Base-by-base conservation (phyloP, 106 monocot species). In the Posidonia australis region DNA sequence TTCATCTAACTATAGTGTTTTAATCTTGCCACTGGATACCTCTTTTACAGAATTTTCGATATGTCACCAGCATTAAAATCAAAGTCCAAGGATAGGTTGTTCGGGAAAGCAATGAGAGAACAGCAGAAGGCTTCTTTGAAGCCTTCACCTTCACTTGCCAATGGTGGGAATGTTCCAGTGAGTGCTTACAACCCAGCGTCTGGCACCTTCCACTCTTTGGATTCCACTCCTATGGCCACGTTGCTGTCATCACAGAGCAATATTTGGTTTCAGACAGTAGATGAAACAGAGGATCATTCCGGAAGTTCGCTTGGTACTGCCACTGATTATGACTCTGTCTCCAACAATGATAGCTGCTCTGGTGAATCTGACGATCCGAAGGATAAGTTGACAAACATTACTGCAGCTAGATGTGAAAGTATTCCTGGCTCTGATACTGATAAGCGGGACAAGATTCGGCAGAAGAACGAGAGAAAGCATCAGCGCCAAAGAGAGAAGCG, bases 401-500 rank as follows among this genome's bases (percentile, higher is more conserved):
- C 44, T 46, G 30, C 68, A 4, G 20, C 64, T 28, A 76, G 64
- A 7, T 18, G 44, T 17, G 88, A 82, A 14, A 51, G 82, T 17
- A 70, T 90, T 44, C 84, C 86, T 7, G 86, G 88, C 13, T 80
- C 77, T 63, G 85, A 94, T 43, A 67, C 19, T 46, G 94, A 96
- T 45, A 96, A 96, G 76, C 69, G 94, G 10, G 94, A 96, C 14
- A 96, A 90, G 73, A 87, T 82, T 41, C 72, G 94, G 10, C 94
- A 86, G 59, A 86, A 87, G 76, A 96, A 96, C 63, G 94, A 96
- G 76, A 86, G 60, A 72, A 96, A 96, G 63, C 94, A 96, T 59
- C 94, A 90, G 67, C 74, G 90, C 7, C 94, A 96, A 55, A 81
- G 63, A 69, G 90, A 90, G 76, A 75, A 63, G 64, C 83, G 94